Evolutionary conservation across 192 early-diverging fungal genomes (phyloP), one percentile per base, ranked within the genome.

Genomic region (Entomortierella parvispora): DNA sequence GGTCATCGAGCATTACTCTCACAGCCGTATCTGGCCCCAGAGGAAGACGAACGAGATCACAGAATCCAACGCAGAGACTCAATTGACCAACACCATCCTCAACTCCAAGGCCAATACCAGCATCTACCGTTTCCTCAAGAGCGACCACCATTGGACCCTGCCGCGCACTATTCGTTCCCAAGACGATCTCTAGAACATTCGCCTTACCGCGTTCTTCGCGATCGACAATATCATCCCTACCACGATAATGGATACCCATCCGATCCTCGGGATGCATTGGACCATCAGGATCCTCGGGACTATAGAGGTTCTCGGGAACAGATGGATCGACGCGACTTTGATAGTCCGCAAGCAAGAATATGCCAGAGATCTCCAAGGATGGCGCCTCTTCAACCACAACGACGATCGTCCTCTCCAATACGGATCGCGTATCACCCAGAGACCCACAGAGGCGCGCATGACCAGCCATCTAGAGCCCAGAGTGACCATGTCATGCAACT

Each of bases 1-100:
- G 71, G 64, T 1, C 64, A 76, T 26, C 11, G 32, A 12, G 34
- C 4, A 12, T 26, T 68, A 4, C 33, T 76, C n/a, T 31, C 58
- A 11, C 71, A 58, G 28, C 59, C 71, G 0, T 67, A 67, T 31
- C 28, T 63, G 26, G 28, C 52, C 9, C 8, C 25, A 0, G 17
- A 18, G 15, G 65, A 68, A 1, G 66, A 62, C 14, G 9, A 45
- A 12, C 18, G 44, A 14, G 26, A 34, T 4, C 34, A 33, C 32
- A 45, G 20, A 49, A 54, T n/a, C 37, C 15, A 18, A 26, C 22
- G 17, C 25, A 17, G 25, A 33, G 52, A 40, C 17, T 49, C 23
- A 40, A 23, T 40, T 9, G 37, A 40, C 37, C 37, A 40, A 12
- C 37, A 40, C 12, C 7, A 40, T 40, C 37, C 7, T n/a, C n/a